Base-by-base conservation (phyloP, 441 rosid genomes). In the Pelargonium cotyledonis region DNA sequence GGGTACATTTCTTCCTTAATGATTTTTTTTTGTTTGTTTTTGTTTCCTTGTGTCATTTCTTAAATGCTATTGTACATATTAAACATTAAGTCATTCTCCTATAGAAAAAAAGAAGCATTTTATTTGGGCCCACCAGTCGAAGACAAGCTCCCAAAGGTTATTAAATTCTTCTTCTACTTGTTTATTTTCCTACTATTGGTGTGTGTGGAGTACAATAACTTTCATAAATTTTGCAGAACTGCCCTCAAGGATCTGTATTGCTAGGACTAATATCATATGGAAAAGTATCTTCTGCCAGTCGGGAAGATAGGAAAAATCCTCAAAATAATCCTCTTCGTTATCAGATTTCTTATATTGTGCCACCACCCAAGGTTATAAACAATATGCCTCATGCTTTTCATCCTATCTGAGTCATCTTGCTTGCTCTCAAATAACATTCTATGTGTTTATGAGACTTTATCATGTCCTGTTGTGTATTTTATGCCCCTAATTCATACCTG, bases 111-210 rank as follows among this genome's bases (percentile, higher is more conserved):
- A 73, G 96, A 95, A 86, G 90, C 97, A 26, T 79, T 95, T 75
- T 95, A 89, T 84, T 65, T 95, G 85, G 86, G 85, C 67, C 99
- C 86, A 62, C 98, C 97, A 8, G 73, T 73, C 65, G 88, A 83
- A 84, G 99, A 95, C 77, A 95, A 88, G 85, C 81, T 92, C 72
- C 98, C 98, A 12, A 95, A 95, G 96, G 98, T 89, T 29, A 77
- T 66, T 67, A 5, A 43, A 63, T 60, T 75, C 44, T 68, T 19
- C 65, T 44, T 38, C 26, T 23, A 51, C 21, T 41, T 15, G 8
- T 11, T 12, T 21, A 23, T 40, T 55, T 57, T 18, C 65, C 9
- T 57, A n/a, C 47, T 65, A 41, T 12, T 41, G 15, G 40, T 68
- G 1, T 15, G 1, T 15, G 41, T 47, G 31, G 11, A 71, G 65